phyloP scores from a whole-genome alignment of 2,329 filamentous ascomycete species.

The Sporothrix inflata region DNA sequence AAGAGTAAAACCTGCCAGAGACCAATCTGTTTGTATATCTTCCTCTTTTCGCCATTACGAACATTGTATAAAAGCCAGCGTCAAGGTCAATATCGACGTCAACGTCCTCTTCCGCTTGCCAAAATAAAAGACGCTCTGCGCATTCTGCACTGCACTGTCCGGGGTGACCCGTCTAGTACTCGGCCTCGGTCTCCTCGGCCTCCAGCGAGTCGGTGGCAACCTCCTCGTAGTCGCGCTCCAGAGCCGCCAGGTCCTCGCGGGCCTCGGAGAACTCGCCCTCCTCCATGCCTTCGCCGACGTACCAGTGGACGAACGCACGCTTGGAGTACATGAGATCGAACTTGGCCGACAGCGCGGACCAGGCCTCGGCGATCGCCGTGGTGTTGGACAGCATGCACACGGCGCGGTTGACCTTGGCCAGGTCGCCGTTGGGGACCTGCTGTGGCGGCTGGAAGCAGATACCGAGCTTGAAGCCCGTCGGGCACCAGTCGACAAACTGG shows the following conservation, averaged over 20 bases:
- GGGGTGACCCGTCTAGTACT: conserved; percentile 68
- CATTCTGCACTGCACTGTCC: neutral
- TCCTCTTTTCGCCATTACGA: conserved; percentile 30
- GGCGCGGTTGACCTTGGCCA: conserved; percentile 96
- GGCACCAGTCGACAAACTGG: conserved; percentile 99
- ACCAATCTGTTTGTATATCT: conserved; percentile 32
- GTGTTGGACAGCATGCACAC: conserved; percentile 99
- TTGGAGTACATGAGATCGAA: conserved; percentile 99
- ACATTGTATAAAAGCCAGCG: conserved; percentile 28
- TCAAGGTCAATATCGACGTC: neutral
- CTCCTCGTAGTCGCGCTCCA: conserved; percentile 99
- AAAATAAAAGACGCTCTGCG: conserved; percentile 18
- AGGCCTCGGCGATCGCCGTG: conserved; percentile 96
- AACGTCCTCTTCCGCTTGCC: conserved; percentile 23
- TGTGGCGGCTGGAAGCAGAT: conserved; percentile 99
- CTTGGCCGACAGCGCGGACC: conserved; percentile 94
- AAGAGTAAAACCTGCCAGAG: neutral
- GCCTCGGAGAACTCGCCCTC: conserved; percentile 99
- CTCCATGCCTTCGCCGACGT: conserved; percentile 99
- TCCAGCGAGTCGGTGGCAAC: conserved; percentile 93
- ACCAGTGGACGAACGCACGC: conserved; percentile 99
- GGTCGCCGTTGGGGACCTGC: conserved; percentile 68
- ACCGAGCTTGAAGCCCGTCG: conserved; percentile 99
- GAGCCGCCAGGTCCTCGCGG: conserved; percentile 94
- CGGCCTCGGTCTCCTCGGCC: conserved; percentile 82